Evolutionary conservation across 2,329 filamentous ascomycete species (phyloP), one percentile per base, ranked within the genome.

Genomic region (Sclerotinia spermophila): DNA sequence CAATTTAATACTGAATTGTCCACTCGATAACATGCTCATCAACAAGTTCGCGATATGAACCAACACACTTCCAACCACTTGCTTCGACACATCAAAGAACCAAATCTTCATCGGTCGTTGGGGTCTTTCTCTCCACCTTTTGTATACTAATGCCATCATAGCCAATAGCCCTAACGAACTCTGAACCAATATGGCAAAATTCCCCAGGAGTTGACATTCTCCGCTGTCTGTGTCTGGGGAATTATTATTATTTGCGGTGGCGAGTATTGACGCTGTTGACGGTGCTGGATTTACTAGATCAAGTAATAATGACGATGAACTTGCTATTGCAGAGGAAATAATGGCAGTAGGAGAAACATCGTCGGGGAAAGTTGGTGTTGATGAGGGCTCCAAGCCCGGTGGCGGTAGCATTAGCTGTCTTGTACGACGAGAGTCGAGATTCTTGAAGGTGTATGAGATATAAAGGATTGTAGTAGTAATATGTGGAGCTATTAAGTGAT

Each of bases 71-170:
- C 96, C 96, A 78, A 98, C 92, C 68, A 99, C 93, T 84, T 99
- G 96, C 84, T 99, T 99, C 44, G 93, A 97, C 35, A 90, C 96
- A 79, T 99, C 96, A 80, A 98, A 99, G 81, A 92, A 94, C 95
- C 96, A 99, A 75, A 99, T 94, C 85, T 96, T 97, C 78, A 98
- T 79, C 1, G 95, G 95, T 69, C 96, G 87, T 80, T 97, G 95
- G 1, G 96, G 95, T 71, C 92, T 87, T 82, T 99, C 96, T 74
- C 92, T 88, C 89, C 92, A 97, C 76, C 96, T 87, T 84, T 99
- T 99, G 84, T 89, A 97, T 11, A 98, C 95, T 64, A 99, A 86
- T 1, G 94, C 92, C 69, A 95, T 84, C 67, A 98, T 83, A 13
- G 96, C 96, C 70, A 97, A 83, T 27, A 86, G 88, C 27, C 96